These are phyloP conservation scores for Hymenoscyphus scutula DNA, from an alignment of 2,329 filamentous ascomycete species.

Conservation along the genomic window DNA sequence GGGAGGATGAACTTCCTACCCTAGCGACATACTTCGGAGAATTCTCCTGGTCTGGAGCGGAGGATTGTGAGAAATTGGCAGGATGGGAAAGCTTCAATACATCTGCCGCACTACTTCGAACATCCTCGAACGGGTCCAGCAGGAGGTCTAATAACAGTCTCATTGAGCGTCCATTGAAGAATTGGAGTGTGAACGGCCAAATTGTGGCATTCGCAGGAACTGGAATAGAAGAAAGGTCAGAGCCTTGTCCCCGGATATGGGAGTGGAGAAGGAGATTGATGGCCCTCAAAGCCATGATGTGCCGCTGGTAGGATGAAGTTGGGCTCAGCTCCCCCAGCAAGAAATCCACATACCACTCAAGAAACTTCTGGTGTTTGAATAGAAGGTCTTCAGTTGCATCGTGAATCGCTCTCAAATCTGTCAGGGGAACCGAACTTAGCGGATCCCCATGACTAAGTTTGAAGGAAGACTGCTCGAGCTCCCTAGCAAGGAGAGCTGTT, in stretches of 20 bases:
- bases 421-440: slow-evolving; percentile 1
- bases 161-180: slow-evolving; percentile 49
- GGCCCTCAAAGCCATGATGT: slow-evolving; percentile 75
- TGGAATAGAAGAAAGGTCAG: background rate
- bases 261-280: slow-evolving; percentile 59
- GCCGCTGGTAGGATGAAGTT: slow-evolving; percentile 85
- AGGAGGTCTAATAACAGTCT: slow-evolving; percentile 73
- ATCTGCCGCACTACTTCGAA: slow-evolving; percentile 59
- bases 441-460: slow-evolving; percentile 8
- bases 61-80: slow-evolving; percentile 23
- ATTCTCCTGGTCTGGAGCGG: background rate
- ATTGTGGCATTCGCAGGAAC: slow-evolving; percentile 22
- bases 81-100: slow-evolving; percentile 52
- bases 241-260: slow-evolving; percentile 31
- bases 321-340: slow-evolving; percentile 71
- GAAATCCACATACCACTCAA: slow-evolving; percentile 73
- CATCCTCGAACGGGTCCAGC: slow-evolving; percentile 90
- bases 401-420: slow-evolving; percentile 26
- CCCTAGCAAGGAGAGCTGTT: slow-evolving; percentile 53
- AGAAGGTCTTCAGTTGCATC: slow-evolving; percentile 20
- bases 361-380: slow-evolving; percentile 58
- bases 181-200: slow-evolving; percentile 34
- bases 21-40: no score
- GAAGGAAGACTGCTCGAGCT: slow-evolving; percentile 27
- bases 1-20: background rate